These are phyloP conservation scores for Cephaloascus albidus DNA, from an alignment of 805 yeast species.

Conservation along the genomic window DNA sequence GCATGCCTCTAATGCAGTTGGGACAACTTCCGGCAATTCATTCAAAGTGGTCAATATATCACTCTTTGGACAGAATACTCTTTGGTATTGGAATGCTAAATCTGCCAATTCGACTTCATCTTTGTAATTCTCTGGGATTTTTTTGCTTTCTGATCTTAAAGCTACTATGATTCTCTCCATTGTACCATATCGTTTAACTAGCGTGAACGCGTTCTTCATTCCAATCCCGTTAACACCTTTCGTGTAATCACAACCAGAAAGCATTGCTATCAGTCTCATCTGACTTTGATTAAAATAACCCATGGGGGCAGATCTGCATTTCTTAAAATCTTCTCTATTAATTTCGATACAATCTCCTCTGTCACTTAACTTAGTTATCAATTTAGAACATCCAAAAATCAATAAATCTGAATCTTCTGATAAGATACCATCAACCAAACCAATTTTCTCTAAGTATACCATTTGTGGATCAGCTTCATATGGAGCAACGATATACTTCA, in stretches of 20 bases:
- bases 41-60: slow-evolving; percentile 47
- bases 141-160: slow-evolving; percentile 45
- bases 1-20: slow-evolving; percentile 24
- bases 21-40: slow-evolving; percentile 35
- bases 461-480: slow-evolving; percentile 97
- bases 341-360: slow-evolving; percentile 63
- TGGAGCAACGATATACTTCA: slow-evolving; percentile 87
- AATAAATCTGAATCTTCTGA: slow-evolving; percentile 93
- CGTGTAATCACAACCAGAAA: slow-evolving; percentile 97
- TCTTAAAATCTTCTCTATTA: slow-evolving; percentile 40
- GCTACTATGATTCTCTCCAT: slow-evolving; percentile 49
- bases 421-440: slow-evolving; percentile 74
- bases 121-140: slow-evolving; percentile 47
- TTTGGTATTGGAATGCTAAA: slow-evolving; percentile 73
- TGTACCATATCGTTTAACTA: slow-evolving; percentile 41
- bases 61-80: slow-evolving; percentile 67
- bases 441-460: slow-evolving; percentile 75
- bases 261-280: slow-evolving; percentile 66
- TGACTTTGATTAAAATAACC: slow-evolving; percentile 44
- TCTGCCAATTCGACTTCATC: slow-evolving; percentile 59
- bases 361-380: slow-evolving; percentile 79
- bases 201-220: slow-evolving; percentile 57
- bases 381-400: slow-evolving; percentile 70
- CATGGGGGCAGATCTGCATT: slow-evolving; percentile 40
- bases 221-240: slow-evolving; percentile 81